A percentile compares a stretch with the other conserved stretches of the same genome.
Evolutionary conservation across 2,329 filamentous ascomycete species (phyloP).

Genomic region (Curvularia spicifera): DNA sequence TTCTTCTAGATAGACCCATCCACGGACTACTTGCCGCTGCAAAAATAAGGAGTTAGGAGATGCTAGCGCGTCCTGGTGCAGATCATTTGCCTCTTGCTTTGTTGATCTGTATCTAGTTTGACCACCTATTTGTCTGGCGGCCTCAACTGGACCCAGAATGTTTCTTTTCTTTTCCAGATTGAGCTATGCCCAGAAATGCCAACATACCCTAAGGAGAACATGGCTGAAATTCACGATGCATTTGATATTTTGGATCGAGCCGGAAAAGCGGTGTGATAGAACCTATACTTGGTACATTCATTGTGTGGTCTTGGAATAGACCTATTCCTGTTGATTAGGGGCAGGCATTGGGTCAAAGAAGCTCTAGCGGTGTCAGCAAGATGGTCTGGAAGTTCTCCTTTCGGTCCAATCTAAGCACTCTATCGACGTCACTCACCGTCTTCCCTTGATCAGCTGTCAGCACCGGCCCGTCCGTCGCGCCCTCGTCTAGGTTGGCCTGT

Average conservation of each 20-base stretch:
- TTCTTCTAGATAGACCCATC: background rate
- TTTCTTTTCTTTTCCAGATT: background rate
- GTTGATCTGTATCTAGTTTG: background rate
- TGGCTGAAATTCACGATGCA: background rate
- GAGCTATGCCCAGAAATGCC: background rate
- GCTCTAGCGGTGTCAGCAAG: background rate
- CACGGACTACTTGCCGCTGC: background rate
- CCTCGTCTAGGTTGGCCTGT: slow-evolving; percentile 4
- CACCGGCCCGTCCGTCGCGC: background rate
- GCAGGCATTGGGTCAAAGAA: background rate
- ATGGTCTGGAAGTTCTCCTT: background rate
- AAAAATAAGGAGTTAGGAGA: background rate
- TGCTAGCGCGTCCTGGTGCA: background rate
- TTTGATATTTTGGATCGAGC: background rate
- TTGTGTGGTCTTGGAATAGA: background rate
- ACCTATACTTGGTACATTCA: background rate
- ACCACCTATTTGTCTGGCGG: background rate
- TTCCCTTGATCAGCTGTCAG: background rate
- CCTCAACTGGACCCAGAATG: background rate
- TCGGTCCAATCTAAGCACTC: background rate
- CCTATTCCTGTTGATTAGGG: background rate
- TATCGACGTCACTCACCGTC: slow-evolving; percentile 3
- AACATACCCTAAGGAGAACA: background rate
- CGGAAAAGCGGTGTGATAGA: background rate
- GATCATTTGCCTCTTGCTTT: background rate